Evolutionary conservation across 1,284 basidiomycete genomes (phyloP), one percentile per base, ranked within the genome.

Genomic region (Lentinula novae-zelandiae): DNA sequence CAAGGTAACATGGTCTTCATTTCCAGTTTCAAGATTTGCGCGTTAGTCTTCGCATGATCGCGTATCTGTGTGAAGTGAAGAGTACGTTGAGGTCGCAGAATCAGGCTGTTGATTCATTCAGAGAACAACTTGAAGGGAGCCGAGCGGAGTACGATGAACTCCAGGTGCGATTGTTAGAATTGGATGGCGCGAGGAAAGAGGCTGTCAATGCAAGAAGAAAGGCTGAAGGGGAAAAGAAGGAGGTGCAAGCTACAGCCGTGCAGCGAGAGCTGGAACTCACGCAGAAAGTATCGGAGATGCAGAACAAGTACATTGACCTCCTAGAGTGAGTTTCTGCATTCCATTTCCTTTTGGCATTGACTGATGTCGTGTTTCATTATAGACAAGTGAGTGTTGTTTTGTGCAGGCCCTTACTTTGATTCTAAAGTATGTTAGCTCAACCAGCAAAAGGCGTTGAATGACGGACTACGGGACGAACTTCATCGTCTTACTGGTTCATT

Each of bases 21-120:
- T 48, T 60, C 7, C 62, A 81, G 80, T 79, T 76, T 66, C 67
- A 71, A 48, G 79, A 80, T 44, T 68, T 82, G 52, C 70, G 75
- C 52, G 71, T 74, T 40, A 71, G 72, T 48, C 70, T 69, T 65
- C 70, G 74, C 60, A 73, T 82, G 71, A 65, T 81, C 17, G 66
- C 68, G 2, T 80, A 79, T 63, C 67, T 79, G 42, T 76, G 71
- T 61, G 74, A 79, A 15, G 67, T 77, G 27, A 79, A 76, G 67
- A 68, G 67, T 33, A 69, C 64, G 20, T 62, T 75, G 59, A 67
- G 71, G 46, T 56, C 64, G 5, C 67, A 73, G 55, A 71, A 69
- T 50, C 65, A 67, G 31, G 60, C 63, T 12, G 58, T 62, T 27
- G 63, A 65, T 48, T 57, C 61, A 7, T 53, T 62, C n/a, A 62